Evolutionary conservation across 2,329 filamentous ascomycete genomes (phyloP), one percentile per base, ranked within the genome.

Genomic region (Hypoxylon sp.): DNA sequence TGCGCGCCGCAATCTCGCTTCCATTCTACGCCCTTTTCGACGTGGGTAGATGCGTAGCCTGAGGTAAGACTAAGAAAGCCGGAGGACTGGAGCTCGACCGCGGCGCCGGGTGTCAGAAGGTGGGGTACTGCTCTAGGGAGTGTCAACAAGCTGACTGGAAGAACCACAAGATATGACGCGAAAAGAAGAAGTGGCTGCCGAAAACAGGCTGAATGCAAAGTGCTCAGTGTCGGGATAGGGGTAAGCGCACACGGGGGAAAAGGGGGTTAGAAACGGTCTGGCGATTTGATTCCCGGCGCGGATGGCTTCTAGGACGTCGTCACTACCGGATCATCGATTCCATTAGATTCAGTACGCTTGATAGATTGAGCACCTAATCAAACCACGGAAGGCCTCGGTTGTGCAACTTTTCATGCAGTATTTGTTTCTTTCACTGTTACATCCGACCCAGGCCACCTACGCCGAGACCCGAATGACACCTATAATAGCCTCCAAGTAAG

Each of bases 381-480:
- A 52, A 10, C 10, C 14, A 54, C 37, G 29, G 4, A 14, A 17
- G 13, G 11, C 14, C 31, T 37, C 33, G 51, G 13, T 24, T 35
- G 50, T 29, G 14, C 19, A n/a, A n/a, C 22, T 44, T 29, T 24
- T 37, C 17, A 14, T 33, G 14, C 17, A 33, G 8, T 46, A 42
- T 56, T 56, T 46, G 1, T 24, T 22, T 33, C 37, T 8, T 56
- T 33, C n/a, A 31, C 24, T 22, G 35, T 22, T 46, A 31, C 24
- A 26, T 29, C 22, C n/a, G 17, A n/a, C 29, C 39, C 31, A n/a
- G 19, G 19, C 11, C 35, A 26, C 22, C 14, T 56, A 54, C 46
- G 31, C n/a, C 53, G 24, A 33, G 53, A 56, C 24, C 53, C 24
- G 22, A 44, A 56, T 9, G 37, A 10, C 9, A 33, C 9, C 24